Base-by-base conservation (phyloP, 2,329 filamentous ascomycete species). In the Didymella pomorum region DNA sequence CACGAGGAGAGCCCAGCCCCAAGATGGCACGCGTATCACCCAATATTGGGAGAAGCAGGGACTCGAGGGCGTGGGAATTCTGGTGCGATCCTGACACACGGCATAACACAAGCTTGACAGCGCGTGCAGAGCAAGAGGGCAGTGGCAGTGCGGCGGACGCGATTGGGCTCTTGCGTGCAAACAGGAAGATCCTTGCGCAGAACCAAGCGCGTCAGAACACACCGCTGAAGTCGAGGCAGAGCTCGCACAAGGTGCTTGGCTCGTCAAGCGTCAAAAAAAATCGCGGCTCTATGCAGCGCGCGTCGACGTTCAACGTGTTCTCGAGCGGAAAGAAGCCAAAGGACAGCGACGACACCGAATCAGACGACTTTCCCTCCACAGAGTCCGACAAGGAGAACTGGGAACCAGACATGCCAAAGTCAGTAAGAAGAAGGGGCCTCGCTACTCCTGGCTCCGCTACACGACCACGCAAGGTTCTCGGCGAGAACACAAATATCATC, bases 311-410 rank as follows among this genome's bases (percentile, higher is more conserved):
- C 21, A 75, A 72, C n/a, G 71, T 73, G 25, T 66, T 77, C n/a
- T 73, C 71, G 26, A 68, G 66, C 21, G 72, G 70, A 16, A 62
- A 68, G 31, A 65, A 59, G 46, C 63, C 70, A 41, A 68, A 69
- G 44, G 58, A 60, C 39, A 63, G 60, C 2, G 63, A 66, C 14
- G 63, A 66, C 21, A 72, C 71, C 61, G 80, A 81, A 66, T 76
- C 78, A 35, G 79, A 83, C 23, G 78, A 81, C 76, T 81, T 76
- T 67, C 81, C 68, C 73, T 86, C 86, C 79, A 75, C 87, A 47
- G 93, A 97, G 70, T 97, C 92, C 1, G 94, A 98, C 75, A 98
- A 98, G 79, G 94, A 98, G 79, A 98, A 98, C 72, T 96, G 92
- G 86, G 78, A 84, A 39, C 84, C 84, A n/a, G 67, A 75, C 16